Base-by-base conservation (phyloP, 495 filamentous ascomycete species). In the Talaromyces nanjingensis region DNA sequence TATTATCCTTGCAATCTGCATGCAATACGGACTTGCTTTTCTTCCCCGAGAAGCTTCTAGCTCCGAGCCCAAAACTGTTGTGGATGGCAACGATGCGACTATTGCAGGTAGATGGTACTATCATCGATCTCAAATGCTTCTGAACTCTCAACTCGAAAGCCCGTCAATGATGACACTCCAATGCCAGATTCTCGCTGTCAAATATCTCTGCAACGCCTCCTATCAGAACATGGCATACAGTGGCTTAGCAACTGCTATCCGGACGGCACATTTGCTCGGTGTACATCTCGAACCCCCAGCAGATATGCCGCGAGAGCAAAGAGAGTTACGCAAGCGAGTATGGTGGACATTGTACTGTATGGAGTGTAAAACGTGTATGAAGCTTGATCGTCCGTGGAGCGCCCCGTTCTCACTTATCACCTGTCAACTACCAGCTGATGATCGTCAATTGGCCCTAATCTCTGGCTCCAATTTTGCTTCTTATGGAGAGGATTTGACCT, bases 341-440 rank as follows among this genome's bases (percentile, higher is more conserved):
- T 85, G 83, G 83, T 84, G 83, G 84, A 73, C 70, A 0, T 59
- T 85, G 1, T 84, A 77, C 63, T 57, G 68, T 7, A 49, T 84
- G 12, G 83, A 85, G 29, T 77, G 70, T 64, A 82, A 83, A 62
- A 68, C 70, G 1, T 73, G 70, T 60, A 79, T 84, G 79, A 80
- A 83, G 59, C 73, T 86, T 1, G 82, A 83, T 4, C 80, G 82
- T 0, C 81, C 83, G 1, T 79, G 74, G 37, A 65, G 68, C 6
- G 37, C 75, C 3, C 60, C 71, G 8, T 62, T 71, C 6, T 72
- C 74, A 14, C 45, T 71, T 5, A 68, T 70, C 5, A 73, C 73
- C 9, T 77, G 73, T 47, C 68, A 62, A 16, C 62, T 84, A 25
- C 82, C 82, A 0, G 66, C 65, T 22, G 73, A 76, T 63, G 71